phyloP scores from a whole-genome alignment of 1,284 basidiomycete species.

The Pseudozyma tsukubaensis region DNA sequence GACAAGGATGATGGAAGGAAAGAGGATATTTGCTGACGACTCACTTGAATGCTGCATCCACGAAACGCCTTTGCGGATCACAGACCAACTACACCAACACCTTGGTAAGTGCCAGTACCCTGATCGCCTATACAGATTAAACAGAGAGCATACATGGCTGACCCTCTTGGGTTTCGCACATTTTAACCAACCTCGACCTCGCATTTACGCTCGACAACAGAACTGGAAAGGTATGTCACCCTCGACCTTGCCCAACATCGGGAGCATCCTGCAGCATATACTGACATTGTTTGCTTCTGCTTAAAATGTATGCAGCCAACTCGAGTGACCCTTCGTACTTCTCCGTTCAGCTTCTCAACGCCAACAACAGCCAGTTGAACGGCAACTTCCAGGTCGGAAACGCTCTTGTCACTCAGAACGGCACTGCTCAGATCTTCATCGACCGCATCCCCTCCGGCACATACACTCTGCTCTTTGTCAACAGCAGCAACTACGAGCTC shows the following conservation, averaged over 20 bases:
- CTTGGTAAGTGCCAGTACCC: slow-evolving; percentile 16
- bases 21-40: background rate
- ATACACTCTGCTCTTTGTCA: slow-evolving; percentile 53
- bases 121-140: background rate
- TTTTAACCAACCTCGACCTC: background rate
- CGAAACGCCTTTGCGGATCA: background rate
- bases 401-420: slow-evolving; percentile 46
- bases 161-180: background rate
- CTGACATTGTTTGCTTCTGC: slow-evolving; percentile 1
- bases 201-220: slow-evolving; percentile 3
- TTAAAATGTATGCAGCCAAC: slow-evolving; percentile 32
- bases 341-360: slow-evolving; percentile 52
- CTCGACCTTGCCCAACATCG: background rate
- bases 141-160: slow-evolving; percentile 2
- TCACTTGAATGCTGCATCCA: background rate
- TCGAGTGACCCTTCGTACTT: slow-evolving; percentile 46
- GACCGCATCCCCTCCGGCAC: slow-evolving; percentile 48
- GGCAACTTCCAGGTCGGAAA: slow-evolving; percentile 60
- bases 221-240: slow-evolving; percentile 42
- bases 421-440: slow-evolving; percentile 51
- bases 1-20: background rate
- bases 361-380: slow-evolving; percentile 49
- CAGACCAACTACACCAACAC: slow-evolving; percentile 56
- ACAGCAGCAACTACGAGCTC: slow-evolving; percentile 56
- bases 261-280: background rate